These are phyloP conservation scores for Citropsis articulata DNA, from an alignment of 345 rosid species.

Conservation along the genomic window DNA sequence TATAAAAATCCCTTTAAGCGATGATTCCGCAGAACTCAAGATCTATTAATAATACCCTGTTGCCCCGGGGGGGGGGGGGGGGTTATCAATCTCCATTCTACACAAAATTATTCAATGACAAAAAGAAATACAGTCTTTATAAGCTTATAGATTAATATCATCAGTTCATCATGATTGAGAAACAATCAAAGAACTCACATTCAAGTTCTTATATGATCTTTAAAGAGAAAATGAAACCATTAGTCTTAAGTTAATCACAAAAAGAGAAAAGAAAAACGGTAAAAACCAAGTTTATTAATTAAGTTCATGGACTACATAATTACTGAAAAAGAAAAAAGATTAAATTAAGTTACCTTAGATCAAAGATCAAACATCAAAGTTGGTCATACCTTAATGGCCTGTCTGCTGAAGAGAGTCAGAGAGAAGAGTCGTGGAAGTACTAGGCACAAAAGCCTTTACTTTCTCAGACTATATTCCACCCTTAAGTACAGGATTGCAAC, in stretches of 20 bases:
- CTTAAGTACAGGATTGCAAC: neutral
- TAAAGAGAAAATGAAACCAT: neutral
- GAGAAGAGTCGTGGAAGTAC: neutral
- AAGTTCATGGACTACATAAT: neutral
- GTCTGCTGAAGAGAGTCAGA: neutral
- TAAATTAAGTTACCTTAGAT: too few relatives aligned
- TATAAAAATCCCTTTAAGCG: neutral
- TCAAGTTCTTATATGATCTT: neutral
- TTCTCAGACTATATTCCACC: neutral
- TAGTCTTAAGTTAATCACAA: neutral
- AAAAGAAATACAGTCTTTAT: neutral
- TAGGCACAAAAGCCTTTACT: neutral
- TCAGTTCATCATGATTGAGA: neutral
- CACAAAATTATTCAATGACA: neutral
- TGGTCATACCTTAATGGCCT: slow-evolving; percentile 8
- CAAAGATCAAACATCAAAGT: neutral
- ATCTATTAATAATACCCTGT: neutral
- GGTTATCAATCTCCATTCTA: neutral
- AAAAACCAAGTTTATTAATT: neutral
- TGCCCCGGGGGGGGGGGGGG: too few relatives aligned
- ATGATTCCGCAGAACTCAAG: neutral
- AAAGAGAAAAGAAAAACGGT: neutral
- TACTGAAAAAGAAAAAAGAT: neutral
- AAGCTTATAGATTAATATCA: neutral
- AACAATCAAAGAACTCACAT: neutral